Percentiles rank a stretch among this genome's conserved stretches.
These are phyloP conservation scores for Zymoseptoria brevis DNA, from an alignment of 2,329 filamentous ascomycete species.

Conservation along the genomic window DNA sequence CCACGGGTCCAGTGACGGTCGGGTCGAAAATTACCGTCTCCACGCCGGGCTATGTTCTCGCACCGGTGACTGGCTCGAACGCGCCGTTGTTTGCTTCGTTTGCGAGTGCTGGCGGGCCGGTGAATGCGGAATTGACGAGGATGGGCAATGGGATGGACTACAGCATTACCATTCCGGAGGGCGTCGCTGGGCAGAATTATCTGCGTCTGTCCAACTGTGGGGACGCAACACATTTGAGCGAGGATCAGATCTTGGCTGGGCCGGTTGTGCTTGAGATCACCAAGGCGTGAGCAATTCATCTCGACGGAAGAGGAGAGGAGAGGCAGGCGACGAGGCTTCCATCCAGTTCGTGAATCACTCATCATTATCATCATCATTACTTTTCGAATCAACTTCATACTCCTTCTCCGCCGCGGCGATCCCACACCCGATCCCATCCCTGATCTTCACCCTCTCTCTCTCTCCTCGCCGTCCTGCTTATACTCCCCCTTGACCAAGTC, in stretches of 20 bases:
- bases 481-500: too few relatives aligned
- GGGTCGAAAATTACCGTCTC: conserved; percentile 10
- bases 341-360: neutral
- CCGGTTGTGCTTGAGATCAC: conserved; percentile 17
- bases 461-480: too few relatives aligned
- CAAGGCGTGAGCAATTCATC: neutral
- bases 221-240: conserved; percentile 9
- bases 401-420: too few relatives aligned
- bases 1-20: conserved; percentile 9
- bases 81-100: conserved; percentile 18
- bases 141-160: conserved; percentile 13
- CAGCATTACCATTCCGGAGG: conserved; percentile 16
- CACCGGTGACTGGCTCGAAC: neutral
- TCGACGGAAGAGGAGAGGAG: neutral
- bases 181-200: conserved; percentile 19
- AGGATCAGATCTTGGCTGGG: conserved; percentile 17
- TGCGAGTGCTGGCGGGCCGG: conserved; percentile 12
- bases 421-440: too few relatives aligned
- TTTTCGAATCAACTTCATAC: neutral
- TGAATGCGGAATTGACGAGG: conserved; percentile 10
- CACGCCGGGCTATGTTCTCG: conserved; percentile 9
- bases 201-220: conserved; percentile 17
- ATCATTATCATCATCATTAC: too few relatives aligned
- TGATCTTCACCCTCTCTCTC: too few relatives aligned
- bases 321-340: neutral